Conservation (phyloP, 306 rosid species). For the Medicago arabica region DNA sequence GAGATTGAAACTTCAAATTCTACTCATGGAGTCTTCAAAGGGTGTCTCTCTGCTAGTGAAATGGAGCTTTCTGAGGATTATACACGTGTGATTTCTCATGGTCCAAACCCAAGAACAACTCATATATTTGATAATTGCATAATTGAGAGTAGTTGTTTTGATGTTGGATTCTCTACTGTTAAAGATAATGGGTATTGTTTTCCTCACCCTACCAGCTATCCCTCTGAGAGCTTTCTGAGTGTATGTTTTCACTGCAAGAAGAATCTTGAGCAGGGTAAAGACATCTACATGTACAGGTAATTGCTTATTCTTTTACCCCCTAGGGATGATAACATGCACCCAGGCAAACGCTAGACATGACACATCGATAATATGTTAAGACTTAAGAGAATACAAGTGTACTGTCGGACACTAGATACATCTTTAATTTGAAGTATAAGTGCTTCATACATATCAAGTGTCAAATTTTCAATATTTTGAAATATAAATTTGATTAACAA, state of each 20-base stretch:
- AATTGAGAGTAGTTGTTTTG: conserved; percentile 64
- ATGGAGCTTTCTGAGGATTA: conserved; percentile 92
- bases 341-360: too few relatives aligned
- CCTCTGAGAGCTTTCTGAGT: conserved; percentile 69
- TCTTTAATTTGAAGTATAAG: too few relatives aligned
- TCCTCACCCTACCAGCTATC: conserved; percentile 40
- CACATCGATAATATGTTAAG: too few relatives aligned
- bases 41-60: conserved; percentile 67
- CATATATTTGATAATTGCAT: conserved; percentile 80
- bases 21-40: conserved; percentile 45
- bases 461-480: not conserved
- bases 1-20: conserved; percentile 45
- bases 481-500: not conserved
- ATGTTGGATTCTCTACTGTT: conserved; percentile 44
- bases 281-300: conserved; percentile 96
- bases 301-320: not conserved
- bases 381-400: too few relatives aligned
- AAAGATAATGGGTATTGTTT: conserved; percentile 40
- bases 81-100: conserved; percentile 77
- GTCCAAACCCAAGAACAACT: conserved; percentile 81
- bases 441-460: not conserved
- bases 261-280: conserved; percentile 72
- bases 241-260: conserved; percentile 76
- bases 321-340: not conserved
- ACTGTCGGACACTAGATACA: too few relatives aligned